A percentile compares a stretch with the other conserved stretches of the same genome.
phyloP scores from a whole-genome alignment of 495 filamentous ascomycete species.

The Lentithecium fluviatile region DNA sequence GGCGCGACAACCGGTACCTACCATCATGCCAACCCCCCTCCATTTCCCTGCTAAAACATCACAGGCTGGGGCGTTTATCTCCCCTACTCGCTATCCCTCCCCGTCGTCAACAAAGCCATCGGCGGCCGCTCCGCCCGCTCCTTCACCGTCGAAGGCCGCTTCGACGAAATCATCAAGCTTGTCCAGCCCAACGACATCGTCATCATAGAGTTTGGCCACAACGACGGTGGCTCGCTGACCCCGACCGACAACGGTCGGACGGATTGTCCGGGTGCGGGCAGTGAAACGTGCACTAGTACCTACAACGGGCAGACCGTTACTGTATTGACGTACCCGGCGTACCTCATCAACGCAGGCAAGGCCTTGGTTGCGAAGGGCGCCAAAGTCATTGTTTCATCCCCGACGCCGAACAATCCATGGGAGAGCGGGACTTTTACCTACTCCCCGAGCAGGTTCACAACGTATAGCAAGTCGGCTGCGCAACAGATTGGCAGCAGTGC shows the following conservation, averaged over 20 bases:
- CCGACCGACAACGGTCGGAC: slow-evolving; percentile 59
- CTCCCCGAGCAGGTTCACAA: slow-evolving; percentile 54
- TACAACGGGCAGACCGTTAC: slow-evolving; percentile 55
- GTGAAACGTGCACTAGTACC: slow-evolving; percentile 54
- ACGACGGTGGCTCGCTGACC: slow-evolving; percentile 63
- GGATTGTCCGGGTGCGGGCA: slow-evolving; percentile 55
- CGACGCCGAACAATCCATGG: slow-evolving; percentile 65
- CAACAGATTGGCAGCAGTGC: slow-evolving; percentile 46
- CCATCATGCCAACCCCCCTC: neutral
- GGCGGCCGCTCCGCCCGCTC: slow-evolving; percentile 60
- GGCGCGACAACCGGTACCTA: slow-evolving; percentile 15
- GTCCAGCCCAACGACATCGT: slow-evolving; percentile 57
- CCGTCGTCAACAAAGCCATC: slow-evolving; percentile 59
- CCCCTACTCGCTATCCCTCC: slow-evolving; percentile 46
- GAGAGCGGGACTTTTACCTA: slow-evolving; percentile 53
- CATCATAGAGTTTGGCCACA: slow-evolving; percentile 65
- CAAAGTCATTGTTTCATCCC: slow-evolving; percentile 59
- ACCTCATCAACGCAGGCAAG: slow-evolving; percentile 56
- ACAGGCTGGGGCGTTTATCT: slow-evolving; percentile 64
- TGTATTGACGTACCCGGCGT: slow-evolving; percentile 58
- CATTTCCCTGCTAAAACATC: neutral
- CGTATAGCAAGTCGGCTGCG: slow-evolving; percentile 52
- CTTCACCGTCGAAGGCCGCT: slow-evolving; percentile 61
- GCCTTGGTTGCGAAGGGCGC: slow-evolving; percentile 59
- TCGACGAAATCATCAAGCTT: slow-evolving; percentile 52